A percentile compares a stretch with the other conserved stretches of the same genome.
phyloP scores from a whole-genome alignment of 2,329 filamentous ascomycete species.

The Ilyonectria mors-panacis region DNA sequence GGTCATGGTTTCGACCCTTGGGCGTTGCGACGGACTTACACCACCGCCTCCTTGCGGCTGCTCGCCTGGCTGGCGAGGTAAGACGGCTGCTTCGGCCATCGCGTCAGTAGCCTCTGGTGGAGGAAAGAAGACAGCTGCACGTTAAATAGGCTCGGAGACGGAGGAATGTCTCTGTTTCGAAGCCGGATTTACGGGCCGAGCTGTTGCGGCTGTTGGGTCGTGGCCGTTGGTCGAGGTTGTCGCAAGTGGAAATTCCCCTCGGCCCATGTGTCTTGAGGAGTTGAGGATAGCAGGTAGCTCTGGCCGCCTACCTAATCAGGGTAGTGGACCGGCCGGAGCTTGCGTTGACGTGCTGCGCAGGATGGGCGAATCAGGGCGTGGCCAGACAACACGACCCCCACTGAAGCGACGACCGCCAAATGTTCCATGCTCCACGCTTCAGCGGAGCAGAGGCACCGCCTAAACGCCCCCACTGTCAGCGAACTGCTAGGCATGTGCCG shows the following conservation, averaged over 20 bases:
- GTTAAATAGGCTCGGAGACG: constrained; percentile 8
- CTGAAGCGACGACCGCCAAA: not conserved
- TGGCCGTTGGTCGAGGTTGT: constrained; percentile 14
- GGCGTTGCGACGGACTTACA: constrained; percentile 45
- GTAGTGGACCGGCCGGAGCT: constrained; percentile 19
- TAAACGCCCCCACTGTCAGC: constrained; percentile 1
- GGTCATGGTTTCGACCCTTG: not conserved
- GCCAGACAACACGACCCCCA: constrained; percentile 16
- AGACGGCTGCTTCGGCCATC: constrained; percentile 49
- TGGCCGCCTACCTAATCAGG: constrained; percentile 23
- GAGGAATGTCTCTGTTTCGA: not conserved
- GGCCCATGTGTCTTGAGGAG: constrained; percentile 20
- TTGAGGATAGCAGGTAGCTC: constrained; percentile 10
- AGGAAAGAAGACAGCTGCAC: constrained; percentile 1
- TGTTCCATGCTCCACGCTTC: not conserved
- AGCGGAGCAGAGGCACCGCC: not conserved
- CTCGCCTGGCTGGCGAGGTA: constrained; percentile 42
- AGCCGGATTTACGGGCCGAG: constrained; percentile 3
- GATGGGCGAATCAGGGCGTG: constrained; percentile 23
- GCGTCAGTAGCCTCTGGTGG: constrained; percentile 30
- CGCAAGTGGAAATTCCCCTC: constrained; percentile 22
- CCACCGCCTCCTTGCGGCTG: constrained; percentile 42
- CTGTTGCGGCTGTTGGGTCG: constrained; percentile 13
- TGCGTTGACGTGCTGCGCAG: constrained; percentile 23
- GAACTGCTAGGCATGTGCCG: not conserved